These are phyloP conservation scores for Massariosphaeria phaeospora DNA, from an alignment of 495 filamentous ascomycete species.

Conservation along the genomic window DNA sequence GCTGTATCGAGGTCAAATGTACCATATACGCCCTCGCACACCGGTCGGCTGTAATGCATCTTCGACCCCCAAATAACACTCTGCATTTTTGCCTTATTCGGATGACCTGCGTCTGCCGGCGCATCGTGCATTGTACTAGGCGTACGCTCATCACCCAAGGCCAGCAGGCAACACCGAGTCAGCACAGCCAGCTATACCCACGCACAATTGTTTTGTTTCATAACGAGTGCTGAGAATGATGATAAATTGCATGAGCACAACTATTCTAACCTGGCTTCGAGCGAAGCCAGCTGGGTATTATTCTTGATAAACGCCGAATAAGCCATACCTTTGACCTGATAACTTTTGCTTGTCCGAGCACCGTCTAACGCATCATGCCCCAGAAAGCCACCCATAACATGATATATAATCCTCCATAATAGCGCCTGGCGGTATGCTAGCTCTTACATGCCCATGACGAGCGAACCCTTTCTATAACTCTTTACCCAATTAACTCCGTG, in stretches of 20 bases:
- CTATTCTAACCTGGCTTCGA: conserved; percentile 4
- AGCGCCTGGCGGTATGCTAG: conserved; percentile 15
- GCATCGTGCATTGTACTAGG: too few species aligned
- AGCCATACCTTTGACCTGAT: background rate
- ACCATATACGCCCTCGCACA: too few species aligned
- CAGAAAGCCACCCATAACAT: conserved; percentile 20
- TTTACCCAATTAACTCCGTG: conserved; percentile 15
- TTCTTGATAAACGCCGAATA: conserved; percentile 23
- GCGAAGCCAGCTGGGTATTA: conserved; percentile 18
- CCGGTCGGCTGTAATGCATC: background rate
- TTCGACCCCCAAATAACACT: too few species aligned
- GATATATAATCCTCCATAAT: conserved; percentile 3
- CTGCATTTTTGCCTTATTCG: too few species aligned
- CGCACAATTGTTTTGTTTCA: too few species aligned
- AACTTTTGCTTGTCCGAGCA: conserved; percentile 12
- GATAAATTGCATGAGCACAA: conserved; percentile 15
- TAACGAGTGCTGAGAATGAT: conserved; percentile 2
- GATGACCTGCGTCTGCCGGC: too few species aligned
- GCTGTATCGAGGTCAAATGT: too few species aligned
- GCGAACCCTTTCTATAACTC: conserved; percentile 10
- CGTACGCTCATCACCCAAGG: too few species aligned
- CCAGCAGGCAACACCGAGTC: too few species aligned
- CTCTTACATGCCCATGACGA: background rate
- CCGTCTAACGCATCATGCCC: conserved; percentile 8
- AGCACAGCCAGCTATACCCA: too few species aligned